Percentiles rank a stretch among this genome's conserved stretches.
These are phyloP conservation scores for Barnettozyma botsteinii DNA, from an alignment of 805 yeast genomes.

Conservation along the genomic window DNA sequence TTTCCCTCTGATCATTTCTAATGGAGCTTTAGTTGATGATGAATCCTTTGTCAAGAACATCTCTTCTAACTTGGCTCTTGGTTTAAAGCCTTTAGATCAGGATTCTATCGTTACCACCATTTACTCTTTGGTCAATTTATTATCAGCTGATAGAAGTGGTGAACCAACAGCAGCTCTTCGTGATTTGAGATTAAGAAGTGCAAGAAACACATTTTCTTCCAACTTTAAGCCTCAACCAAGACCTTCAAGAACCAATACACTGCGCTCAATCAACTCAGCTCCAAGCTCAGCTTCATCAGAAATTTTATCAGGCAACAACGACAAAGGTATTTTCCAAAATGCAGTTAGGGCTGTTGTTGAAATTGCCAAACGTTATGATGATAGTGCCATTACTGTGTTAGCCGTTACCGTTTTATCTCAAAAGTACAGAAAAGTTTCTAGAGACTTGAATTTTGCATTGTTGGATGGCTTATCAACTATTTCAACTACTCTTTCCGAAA, in stretches of 20 bases:
- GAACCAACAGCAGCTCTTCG: constrained; percentile 30
- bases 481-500: constrained; percentile 53
- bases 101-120: constrained; percentile 80
- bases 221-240: constrained; percentile 6
- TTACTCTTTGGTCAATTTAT: constrained; percentile 72
- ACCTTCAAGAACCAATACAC: constrained; percentile 20
- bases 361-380: constrained; percentile 60
- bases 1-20: constrained; percentile 44
- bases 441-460: constrained; percentile 49
- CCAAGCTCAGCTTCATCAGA: constrained; percentile 5
- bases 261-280: constrained; percentile 12
- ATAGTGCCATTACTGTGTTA: constrained; percentile 66
- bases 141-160: constrained; percentile 49
- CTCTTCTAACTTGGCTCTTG: constrained; percentile 56
- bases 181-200: constrained; percentile 30
- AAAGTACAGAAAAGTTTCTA: constrained; percentile 48
- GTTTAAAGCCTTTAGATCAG: constrained; percentile 63
- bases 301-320: constrained; percentile 4
- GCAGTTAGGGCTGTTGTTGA: constrained; percentile 63
- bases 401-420: constrained; percentile 80
- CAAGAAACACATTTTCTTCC: constrained; percentile 19
- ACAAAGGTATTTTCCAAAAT: constrained; percentile 45
- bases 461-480: constrained; percentile 58
- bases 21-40: constrained; percentile 44
- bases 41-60: constrained; percentile 43